These are phyloP conservation scores for Barbarea vulgaris DNA, from an alignment of 345 rosid species.

Conservation along the genomic window DNA sequence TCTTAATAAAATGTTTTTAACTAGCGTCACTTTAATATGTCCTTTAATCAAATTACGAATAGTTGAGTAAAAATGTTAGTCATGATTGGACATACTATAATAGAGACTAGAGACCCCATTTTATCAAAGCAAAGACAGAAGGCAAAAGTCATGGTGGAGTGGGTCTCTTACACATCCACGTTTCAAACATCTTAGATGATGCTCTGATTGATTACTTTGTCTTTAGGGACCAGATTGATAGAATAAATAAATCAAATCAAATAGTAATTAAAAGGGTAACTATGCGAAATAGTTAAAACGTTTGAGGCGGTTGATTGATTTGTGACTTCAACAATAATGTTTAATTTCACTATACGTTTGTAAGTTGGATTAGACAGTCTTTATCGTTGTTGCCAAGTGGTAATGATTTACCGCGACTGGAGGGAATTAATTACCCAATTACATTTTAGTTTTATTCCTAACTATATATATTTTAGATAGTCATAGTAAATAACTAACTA, in stretches of 20 bases:
- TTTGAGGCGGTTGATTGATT: background rate
- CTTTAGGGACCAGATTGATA: constrained; percentile 5
- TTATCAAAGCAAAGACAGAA: constrained; percentile 10
- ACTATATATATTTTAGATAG: background rate
- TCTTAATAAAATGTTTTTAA: background rate
- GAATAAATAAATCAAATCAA: background rate
- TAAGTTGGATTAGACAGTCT: background rate
- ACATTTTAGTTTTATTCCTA: background rate
- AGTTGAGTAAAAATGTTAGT: background rate
- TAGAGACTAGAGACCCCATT: background rate
- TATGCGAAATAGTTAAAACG: background rate
- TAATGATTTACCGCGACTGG: background rate
- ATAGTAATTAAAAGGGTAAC: background rate
- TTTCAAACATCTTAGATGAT: constrained; percentile 22
- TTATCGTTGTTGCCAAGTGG: background rate
- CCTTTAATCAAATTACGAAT: background rate
- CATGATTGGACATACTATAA: constrained; percentile 1
- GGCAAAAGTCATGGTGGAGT: constrained; percentile 21
- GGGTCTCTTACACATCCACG: constrained; percentile 28
- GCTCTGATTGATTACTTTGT: constrained; percentile 18
- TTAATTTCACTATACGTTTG: background rate
- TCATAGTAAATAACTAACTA: background rate
- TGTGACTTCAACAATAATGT: background rate
- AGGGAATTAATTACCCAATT: no score
- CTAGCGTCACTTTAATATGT: background rate